Evolutionary conservation across 345 rosid species (phyloP).

Genomic region (Populus tremula): DNA sequence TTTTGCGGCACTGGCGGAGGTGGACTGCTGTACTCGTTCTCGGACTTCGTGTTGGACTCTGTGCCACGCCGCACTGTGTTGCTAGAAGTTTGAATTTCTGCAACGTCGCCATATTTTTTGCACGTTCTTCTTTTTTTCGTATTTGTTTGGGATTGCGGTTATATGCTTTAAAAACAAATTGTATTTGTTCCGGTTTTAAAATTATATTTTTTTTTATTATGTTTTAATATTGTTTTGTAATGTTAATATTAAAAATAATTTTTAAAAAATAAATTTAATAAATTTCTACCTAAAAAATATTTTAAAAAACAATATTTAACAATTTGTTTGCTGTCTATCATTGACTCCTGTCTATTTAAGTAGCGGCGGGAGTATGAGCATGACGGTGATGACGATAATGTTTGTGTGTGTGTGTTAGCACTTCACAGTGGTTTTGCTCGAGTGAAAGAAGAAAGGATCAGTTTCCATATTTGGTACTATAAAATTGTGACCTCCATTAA

Average conservation of each 20-base stretch:
- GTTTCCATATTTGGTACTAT: not conserved
- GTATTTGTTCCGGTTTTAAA: too few species aligned
- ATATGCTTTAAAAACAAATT: too few species aligned
- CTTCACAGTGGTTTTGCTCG: constrained; percentile 22
- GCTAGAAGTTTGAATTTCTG: constrained; percentile 82
- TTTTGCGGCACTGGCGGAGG: constrained; percentile 55
- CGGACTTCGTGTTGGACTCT: constrained; percentile 76
- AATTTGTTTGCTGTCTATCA: not conserved
- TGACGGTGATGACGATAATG: constrained; percentile 3
- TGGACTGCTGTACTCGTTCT: constrained; percentile 73
- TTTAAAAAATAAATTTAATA: too few species aligned
- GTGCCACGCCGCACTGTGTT: constrained; percentile 79
- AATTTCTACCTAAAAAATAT: too few species aligned
- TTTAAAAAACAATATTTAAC: too few species aligned
- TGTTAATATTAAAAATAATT: too few species aligned
- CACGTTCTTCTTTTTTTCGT: not conserved
- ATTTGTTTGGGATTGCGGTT: too few species aligned
- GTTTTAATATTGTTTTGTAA: too few species aligned
- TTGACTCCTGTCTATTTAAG: not conserved
- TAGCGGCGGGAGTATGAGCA: not conserved
- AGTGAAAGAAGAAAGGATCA: constrained; percentile 39
- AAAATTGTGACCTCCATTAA: not conserved
- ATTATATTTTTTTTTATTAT: too few species aligned
- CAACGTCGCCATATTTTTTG: constrained; percentile 57
- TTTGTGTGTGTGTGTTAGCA: not conserved